These are phyloP conservation scores for Magnolia changhungtana DNA, from an alignment of 164 flowering plant species.

Conservation along the genomic window DNA sequence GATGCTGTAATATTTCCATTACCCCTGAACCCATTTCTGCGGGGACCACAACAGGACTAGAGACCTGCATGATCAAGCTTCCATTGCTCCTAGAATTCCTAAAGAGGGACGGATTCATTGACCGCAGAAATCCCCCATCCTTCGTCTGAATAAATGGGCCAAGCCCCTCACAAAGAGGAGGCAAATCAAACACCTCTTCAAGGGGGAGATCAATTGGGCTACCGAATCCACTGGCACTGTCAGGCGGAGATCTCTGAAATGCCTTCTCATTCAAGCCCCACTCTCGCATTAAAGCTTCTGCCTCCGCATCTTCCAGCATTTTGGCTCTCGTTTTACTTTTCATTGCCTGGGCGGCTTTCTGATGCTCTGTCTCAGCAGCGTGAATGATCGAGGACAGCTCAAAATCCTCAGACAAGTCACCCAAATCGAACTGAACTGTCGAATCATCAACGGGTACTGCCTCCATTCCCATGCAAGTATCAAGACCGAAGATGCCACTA, in stretches of 20 bases:
- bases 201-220: constrained; percentile 62
- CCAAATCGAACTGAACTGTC: constrained; percentile 22
- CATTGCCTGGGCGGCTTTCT: constrained; percentile 25
- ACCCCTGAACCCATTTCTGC: constrained; percentile 93
- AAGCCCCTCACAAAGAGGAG: constrained; percentile 83
- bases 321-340: constrained; percentile 52
- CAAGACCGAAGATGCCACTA: constrained; percentile 42
- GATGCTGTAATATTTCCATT: constrained; percentile 69
- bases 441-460: constrained; percentile 24
- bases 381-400: constrained; percentile 35
- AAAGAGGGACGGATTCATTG: constrained; percentile 81
- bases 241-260: constrained; percentile 63
- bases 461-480: constrained; percentile 23
- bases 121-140: constrained; percentile 83
- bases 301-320: constrained; percentile 72
- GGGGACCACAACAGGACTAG: constrained; percentile 90
- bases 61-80: constrained; percentile 83
- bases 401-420: constrained; percentile 34
- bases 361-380: constrained; percentile 41
- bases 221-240: constrained; percentile 54
- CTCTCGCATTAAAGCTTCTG: constrained; percentile 83
- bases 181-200: constrained; percentile 55
- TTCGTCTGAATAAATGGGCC: constrained; percentile 77
- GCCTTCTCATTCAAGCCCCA: constrained; percentile 89
- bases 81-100: constrained; percentile 57